Evolutionary conservation across 805 yeast species (phyloP).

Genomic region (Suhomyces prunicola): DNA sequence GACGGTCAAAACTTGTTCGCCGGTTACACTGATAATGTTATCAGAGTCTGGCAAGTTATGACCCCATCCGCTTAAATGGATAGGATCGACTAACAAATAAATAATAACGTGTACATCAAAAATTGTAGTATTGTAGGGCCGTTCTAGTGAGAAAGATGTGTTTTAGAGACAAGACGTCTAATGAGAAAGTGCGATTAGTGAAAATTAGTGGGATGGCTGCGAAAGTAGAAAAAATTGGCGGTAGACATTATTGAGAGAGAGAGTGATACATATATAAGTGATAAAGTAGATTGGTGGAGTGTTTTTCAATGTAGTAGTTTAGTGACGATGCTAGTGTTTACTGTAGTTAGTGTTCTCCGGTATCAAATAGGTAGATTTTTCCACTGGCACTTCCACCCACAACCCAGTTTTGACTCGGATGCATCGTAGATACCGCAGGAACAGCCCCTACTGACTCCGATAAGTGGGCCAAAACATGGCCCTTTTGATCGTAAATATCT

Average conservation of each 20-base stretch:
- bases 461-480: constrained; percentile 75
- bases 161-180: too few relatives aligned
- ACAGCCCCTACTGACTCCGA: constrained; percentile 74
- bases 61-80: constrained; percentile 54
- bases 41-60: constrained; percentile 99
- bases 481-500: constrained; percentile 77
- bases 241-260: too few relatives aligned
- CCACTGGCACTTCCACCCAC: constrained; percentile 96
- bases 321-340: background rate
- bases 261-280: too few relatives aligned
- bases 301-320: background rate
- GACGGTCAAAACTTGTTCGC: constrained; percentile 99
- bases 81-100: constrained; percentile 1
- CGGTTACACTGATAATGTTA: constrained; percentile 99
- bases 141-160: too few relatives aligned
- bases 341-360: background rate
- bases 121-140: background rate
- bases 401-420: constrained; percentile 84
- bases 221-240: too few relatives aligned
- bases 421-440: constrained; percentile 85
- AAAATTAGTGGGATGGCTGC: too few relatives aligned
- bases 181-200: too few relatives aligned
- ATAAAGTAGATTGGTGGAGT: too few relatives aligned
- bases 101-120: constrained; percentile 5
- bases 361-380: constrained; percentile 63